Evolutionary conservation across 208 protist genomes (phyloP).

Genomic region (Acanthamoeba castellanii): DNA sequence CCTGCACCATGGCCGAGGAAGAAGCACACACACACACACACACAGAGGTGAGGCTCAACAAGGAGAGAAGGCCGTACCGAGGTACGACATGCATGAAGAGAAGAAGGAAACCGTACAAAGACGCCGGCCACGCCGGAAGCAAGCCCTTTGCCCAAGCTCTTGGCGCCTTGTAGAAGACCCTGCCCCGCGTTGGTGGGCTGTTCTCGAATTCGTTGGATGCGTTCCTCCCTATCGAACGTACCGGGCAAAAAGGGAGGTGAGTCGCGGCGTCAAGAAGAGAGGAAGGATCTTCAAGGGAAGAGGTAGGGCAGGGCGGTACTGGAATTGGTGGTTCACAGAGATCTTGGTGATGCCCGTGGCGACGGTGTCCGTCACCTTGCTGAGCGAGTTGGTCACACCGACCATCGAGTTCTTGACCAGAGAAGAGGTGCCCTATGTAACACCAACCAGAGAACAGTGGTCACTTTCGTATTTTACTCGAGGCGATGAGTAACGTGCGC

Average conservation of each 20-base stretch:
- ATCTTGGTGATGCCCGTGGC: constrained; percentile 81
- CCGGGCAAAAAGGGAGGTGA: constrained; percentile 70
- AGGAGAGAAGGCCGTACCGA: too few relatives aligned
- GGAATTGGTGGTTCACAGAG: constrained; percentile 79
- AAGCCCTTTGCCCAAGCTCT: constrained; percentile 87
- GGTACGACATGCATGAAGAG: not conserved
- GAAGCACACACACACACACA: not conserved
- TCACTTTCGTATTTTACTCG: not conserved
- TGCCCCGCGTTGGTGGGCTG: constrained; percentile 45
- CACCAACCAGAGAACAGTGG: not conserved
- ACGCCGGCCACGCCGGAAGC: constrained; percentile 85
- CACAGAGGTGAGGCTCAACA: not conserved
- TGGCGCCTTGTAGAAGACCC: constrained; percentile 76
- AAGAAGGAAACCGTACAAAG: constrained; percentile 52
- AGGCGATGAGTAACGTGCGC: not conserved
- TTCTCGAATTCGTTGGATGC: constrained; percentile 76
- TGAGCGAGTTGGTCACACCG: constrained; percentile 83
- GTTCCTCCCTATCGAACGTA: constrained; percentile 68
- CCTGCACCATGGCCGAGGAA: not conserved
- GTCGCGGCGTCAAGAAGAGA: constrained; percentile 78
- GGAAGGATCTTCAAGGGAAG: constrained; percentile 56
- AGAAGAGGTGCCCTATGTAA: constrained; percentile 60
- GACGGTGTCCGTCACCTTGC: constrained; percentile 82
- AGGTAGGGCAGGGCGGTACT: constrained; percentile 75
- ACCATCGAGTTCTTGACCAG: constrained; percentile 83